Percentiles rank a stretch among this genome's conserved stretches.
phyloP scores from a whole-genome alignment of 106 monocot genomes.

The Dendrobium catenatum region DNA sequence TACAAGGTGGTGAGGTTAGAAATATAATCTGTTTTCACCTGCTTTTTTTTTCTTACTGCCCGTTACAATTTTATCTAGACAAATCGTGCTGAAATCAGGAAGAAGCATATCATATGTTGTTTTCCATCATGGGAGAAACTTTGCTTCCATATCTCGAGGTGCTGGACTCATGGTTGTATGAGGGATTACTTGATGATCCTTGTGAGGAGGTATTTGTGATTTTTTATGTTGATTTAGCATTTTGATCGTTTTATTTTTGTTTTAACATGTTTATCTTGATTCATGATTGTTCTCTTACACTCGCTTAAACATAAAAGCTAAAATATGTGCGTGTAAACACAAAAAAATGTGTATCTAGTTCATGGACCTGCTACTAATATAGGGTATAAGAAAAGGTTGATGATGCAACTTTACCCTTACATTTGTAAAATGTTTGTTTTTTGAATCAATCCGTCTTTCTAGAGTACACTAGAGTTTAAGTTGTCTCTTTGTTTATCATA shows the following conservation, averaged over 20 bases:
- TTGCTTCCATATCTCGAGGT: conserved; percentile 77
- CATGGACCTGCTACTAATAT: background rate
- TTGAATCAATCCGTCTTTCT: background rate
- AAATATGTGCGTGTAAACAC: background rate
- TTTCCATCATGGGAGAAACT: conserved; percentile 54
- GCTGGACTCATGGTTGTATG: conserved; percentile 89
- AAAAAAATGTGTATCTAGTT: background rate
- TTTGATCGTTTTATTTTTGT: background rate
- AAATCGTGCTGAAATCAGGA: conserved; percentile 39
- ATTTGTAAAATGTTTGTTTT: background rate
- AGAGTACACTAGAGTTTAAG: background rate
- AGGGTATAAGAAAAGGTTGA: background rate
- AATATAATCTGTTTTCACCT: conserved; percentile 7
- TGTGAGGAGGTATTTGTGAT: conserved; percentile 66
- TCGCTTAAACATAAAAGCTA: background rate
- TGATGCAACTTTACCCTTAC: background rate
- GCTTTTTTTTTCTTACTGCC: conserved; percentile 7
- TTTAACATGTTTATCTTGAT: background rate
- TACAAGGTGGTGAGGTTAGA: conserved; percentile 86
- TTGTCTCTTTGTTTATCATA: background rate
- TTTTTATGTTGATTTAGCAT: background rate
- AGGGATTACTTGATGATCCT: conserved; percentile 94
- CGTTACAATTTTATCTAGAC: conserved; percentile 15
- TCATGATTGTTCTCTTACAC: background rate
- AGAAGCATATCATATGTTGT: conserved; percentile 75